A percentile compares a stretch with the other conserved stretches of the same genome.
These are phyloP conservation scores for Gossypium davidsonii DNA, from an alignment of 441 rosid species.

Conservation along the genomic window DNA sequence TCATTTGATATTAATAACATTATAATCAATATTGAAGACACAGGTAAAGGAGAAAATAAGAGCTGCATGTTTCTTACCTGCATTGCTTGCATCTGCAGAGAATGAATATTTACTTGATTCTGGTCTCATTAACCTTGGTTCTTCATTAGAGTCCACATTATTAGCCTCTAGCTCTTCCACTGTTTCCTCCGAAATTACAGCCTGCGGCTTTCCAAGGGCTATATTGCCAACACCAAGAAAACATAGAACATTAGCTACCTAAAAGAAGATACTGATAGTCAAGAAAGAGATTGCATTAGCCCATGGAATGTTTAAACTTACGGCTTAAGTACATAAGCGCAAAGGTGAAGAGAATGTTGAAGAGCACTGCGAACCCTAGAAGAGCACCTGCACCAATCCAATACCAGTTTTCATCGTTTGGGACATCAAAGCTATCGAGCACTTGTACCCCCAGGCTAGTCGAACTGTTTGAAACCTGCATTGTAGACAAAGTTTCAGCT, in stretches of 20 bases:
- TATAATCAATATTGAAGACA: background rate
- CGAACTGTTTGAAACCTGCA: slow-evolving; percentile 44
- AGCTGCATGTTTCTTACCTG: slow-evolving; percentile 32
- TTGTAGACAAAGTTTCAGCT: background rate
- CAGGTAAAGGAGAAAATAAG: background rate
- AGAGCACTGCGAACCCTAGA: slow-evolving; percentile 50
- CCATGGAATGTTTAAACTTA: slow-evolving; percentile 31
- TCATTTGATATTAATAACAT: background rate
- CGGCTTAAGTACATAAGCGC: slow-evolving; percentile 64
- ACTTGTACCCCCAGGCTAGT: slow-evolving; percentile 52
- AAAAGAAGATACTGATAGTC: background rate
- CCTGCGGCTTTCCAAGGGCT: slow-evolving; percentile 75
- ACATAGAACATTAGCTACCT: slow-evolving; percentile 8
- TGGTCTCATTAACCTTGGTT: slow-evolving; percentile 25
- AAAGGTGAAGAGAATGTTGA: slow-evolving; percentile 61
- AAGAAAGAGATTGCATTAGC: background rate
- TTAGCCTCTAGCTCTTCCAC: slow-evolving; percentile 30
- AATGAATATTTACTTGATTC: slow-evolving; percentile 25
- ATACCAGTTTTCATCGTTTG: slow-evolving; percentile 51
- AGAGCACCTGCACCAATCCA: slow-evolving; percentile 76
- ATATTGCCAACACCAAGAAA: background rate
- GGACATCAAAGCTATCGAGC: slow-evolving; percentile 43
- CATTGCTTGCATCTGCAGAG: slow-evolving; percentile 34
- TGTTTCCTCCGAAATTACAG: slow-evolving; percentile 55
- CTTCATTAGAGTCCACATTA: slow-evolving; percentile 8